These are phyloP conservation scores for Acrocalymma vagum DNA, from an alignment of 2,329 filamentous ascomycete species.

Conservation along the genomic window DNA sequence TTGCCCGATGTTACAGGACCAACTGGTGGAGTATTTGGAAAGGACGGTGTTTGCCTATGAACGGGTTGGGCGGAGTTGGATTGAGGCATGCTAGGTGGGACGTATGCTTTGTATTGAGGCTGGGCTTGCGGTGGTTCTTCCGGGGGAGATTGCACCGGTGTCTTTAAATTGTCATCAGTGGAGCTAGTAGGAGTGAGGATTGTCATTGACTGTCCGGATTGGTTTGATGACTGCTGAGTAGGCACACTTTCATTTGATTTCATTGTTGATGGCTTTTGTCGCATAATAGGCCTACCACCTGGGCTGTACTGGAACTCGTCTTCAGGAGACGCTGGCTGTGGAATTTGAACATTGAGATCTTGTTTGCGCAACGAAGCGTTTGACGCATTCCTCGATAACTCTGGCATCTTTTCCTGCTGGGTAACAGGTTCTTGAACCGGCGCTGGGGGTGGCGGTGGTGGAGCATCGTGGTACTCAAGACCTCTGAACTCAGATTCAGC, in stretches of 20 bases:
- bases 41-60: constrained; percentile 35
- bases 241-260: constrained; percentile 19
- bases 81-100: constrained; percentile 26
- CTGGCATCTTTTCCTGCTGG: constrained; percentile 8
- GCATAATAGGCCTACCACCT: constrained; percentile 60
- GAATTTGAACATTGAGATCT: constrained; percentile 29
- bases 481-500: constrained; percentile 47
- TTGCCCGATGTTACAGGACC: constrained; percentile 22
- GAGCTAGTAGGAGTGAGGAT: constrained; percentile 48
- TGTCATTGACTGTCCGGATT: constrained; percentile 35
- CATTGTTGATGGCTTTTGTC: constrained; percentile 24
- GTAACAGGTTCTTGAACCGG: constrained; percentile 5
- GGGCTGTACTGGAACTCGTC: constrained; percentile 58
- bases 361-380: constrained; percentile 15
- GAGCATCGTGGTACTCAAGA: constrained; percentile 52
- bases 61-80: constrained; percentile 15
- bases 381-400: constrained; percentile 7
- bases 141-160: constrained; percentile 40
- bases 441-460: constrained; percentile 22
- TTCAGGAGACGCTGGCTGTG: constrained; percentile 12
- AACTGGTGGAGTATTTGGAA: constrained; percentile 16
- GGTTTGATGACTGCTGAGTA: constrained; percentile 20
- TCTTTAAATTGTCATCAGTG: constrained; percentile 37
- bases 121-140: constrained; percentile 32
- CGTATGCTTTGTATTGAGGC: constrained; percentile 44